phyloP scores from a whole-genome alignment of 176 grass and related monocot species.

The Tillandsia fasciculata region DNA sequence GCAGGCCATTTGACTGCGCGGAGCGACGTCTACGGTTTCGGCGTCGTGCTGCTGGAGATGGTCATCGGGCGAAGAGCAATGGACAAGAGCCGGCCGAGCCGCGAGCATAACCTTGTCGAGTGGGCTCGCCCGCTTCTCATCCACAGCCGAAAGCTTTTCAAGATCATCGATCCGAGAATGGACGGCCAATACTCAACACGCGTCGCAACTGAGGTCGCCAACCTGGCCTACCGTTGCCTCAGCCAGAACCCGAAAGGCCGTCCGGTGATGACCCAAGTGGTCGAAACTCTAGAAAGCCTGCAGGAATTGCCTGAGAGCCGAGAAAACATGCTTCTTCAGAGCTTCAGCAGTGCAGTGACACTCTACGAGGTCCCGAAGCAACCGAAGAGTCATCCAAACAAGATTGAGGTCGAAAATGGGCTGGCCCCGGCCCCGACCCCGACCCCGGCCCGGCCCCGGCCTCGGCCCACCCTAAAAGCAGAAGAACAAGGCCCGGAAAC shows the following conservation, averaged over 20 bases:
- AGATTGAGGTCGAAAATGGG: not conserved
- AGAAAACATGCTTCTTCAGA: conserved; percentile 53
- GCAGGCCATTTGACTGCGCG: conserved; percentile 83
- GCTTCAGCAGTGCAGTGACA: conserved; percentile 46
- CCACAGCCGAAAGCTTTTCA: conserved; percentile 70
- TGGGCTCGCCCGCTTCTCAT: conserved; percentile 88
- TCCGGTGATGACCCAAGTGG: conserved; percentile 63
- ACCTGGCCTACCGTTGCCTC: conserved; percentile 67
- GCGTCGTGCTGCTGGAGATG: conserved; percentile 88
- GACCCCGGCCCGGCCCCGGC: no score
- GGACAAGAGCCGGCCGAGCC: conserved; percentile 65
- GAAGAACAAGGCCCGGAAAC: conserved; percentile 49
- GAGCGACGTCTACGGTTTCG: conserved; percentile 94
- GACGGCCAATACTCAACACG: conserved; percentile 77
- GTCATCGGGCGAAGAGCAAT: conserved; percentile 78
- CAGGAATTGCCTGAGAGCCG: conserved; percentile 55
- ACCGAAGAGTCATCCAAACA: not conserved
- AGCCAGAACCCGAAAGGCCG: conserved; percentile 89
- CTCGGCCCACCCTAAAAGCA: conserved; percentile 19
- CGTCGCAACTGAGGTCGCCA: conserved; percentile 50
- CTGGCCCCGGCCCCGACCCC: not conserved
- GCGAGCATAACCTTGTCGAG: conserved; percentile 83
- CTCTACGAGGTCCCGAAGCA: conserved; percentile 71
- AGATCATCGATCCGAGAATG: conserved; percentile 86
- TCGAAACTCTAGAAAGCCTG: conserved; percentile 42